Evolutionary conservation across 306 rosid species (phyloP).

Genomic region (Inga oerstediana): DNA sequence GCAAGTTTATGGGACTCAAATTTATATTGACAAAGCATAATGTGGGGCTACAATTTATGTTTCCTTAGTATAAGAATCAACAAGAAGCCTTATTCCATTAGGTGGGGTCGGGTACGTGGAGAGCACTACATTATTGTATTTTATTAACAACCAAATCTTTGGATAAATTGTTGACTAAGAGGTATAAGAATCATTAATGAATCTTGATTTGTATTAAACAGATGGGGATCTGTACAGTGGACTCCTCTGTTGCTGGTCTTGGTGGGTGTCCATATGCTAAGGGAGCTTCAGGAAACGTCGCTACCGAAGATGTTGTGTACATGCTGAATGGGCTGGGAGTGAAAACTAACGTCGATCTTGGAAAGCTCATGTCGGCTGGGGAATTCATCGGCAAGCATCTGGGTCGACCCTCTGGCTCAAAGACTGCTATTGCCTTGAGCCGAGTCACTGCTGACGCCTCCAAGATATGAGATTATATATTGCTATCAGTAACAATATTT

Average conservation of each 20-base stretch:
- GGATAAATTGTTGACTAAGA: too few species aligned
- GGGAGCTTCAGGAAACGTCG: conserved; percentile 76
- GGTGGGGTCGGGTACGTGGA: too few species aligned
- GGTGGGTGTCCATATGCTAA: conserved; percentile 81
- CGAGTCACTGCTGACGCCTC: conserved; percentile 59
- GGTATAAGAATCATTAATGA: conserved; percentile 10
- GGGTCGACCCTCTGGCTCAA: conserved; percentile 73
- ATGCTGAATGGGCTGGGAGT: conserved; percentile 86
- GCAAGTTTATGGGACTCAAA: background rate
- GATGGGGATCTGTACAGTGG: conserved; percentile 64
- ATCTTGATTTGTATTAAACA: conserved; percentile 30
- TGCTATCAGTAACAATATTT: conserved; percentile 8
- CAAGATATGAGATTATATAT: conserved; percentile 48
- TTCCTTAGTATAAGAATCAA: background rate
- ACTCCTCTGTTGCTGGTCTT: conserved; percentile 63
- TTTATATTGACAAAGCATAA: conserved; percentile 3
- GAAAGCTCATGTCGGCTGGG: conserved; percentile 74
- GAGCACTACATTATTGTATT: too few species aligned
- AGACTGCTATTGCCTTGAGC: conserved; percentile 72
- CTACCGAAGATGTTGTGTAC: conserved; percentile 95
- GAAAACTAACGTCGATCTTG: conserved; percentile 72
- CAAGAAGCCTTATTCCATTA: too few species aligned
- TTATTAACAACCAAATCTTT: too few species aligned
- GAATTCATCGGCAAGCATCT: conserved; percentile 79
- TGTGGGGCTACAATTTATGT: background rate